A percentile compares a stretch with the other conserved stretches of the same genome.
Conservation (phyloP, 2,329 filamentous ascomycete genomes). For the Davidsoniella australis region DNA sequence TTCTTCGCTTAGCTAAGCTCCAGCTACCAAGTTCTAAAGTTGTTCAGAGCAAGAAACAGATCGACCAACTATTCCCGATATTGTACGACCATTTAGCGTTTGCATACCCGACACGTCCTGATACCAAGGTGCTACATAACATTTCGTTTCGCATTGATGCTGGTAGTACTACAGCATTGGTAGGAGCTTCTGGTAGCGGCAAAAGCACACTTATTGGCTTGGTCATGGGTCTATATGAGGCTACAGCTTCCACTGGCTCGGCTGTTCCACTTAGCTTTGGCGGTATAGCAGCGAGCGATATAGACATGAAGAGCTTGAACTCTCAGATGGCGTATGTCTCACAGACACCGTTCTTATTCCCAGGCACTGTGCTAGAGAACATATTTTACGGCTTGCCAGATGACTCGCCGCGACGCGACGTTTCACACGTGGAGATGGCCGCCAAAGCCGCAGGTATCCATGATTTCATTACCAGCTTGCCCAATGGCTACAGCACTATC, state of each 20-base stretch:
- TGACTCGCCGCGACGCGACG: constrained; percentile 31
- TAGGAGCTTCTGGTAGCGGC: constrained; percentile 73
- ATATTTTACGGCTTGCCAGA: constrained; percentile 60
- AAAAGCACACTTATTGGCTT: constrained; percentile 73
- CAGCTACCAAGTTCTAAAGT: constrained; percentile 39
- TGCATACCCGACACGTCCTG: constrained; percentile 45
- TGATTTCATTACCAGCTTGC: constrained; percentile 51
- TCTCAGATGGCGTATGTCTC: constrained; percentile 49
- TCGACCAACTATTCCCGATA: constrained; percentile 27
- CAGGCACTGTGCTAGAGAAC: constrained; percentile 59
- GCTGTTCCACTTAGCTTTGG: background rate
- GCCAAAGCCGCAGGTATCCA: constrained; percentile 43
- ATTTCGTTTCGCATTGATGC: constrained; percentile 48
- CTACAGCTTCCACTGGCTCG: constrained; percentile 14
- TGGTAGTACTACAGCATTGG: constrained; percentile 57
- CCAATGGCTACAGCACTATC: constrained; percentile 51
- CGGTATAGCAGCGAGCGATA: constrained; percentile 14
- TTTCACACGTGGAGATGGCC: constrained; percentile 29
- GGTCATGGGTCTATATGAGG: constrained; percentile 52
- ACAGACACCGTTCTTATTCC: constrained; percentile 61
- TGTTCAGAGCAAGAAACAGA: constrained; percentile 24
- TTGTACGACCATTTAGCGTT: constrained; percentile 42
- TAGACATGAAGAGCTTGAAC: constrained; percentile 46
- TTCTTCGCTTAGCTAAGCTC: constrained; percentile 54
- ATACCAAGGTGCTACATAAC: constrained; percentile 37